Evolutionary conservation across 768 basidiomycete species (phyloP).

Genomic region (Kwoniella dendrophila): DNA sequence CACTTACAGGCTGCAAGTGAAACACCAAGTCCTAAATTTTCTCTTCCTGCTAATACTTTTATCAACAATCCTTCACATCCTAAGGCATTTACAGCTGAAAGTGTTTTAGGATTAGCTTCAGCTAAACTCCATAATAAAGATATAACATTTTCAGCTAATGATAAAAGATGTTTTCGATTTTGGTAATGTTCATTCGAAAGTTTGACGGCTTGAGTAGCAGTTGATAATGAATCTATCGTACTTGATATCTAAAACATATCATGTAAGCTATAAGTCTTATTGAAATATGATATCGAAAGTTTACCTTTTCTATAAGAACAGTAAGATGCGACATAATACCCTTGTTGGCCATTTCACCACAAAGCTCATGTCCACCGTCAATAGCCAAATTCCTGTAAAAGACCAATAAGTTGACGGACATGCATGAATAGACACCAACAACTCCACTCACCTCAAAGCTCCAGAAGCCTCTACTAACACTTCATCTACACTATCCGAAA

Average conservation of each 20-base stretch:
- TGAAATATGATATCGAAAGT: neutral
- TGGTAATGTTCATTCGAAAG: slow-evolving; percentile 67
- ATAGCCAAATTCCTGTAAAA: slow-evolving; percentile 79
- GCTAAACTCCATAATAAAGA: slow-evolving; percentile 92
- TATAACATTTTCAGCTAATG: slow-evolving; percentile 88
- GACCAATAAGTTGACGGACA: slow-evolving; percentile 1
- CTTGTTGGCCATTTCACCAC: slow-evolving; percentile 97
- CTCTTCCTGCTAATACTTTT: slow-evolving; percentile 78
- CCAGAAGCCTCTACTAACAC: slow-evolving; percentile 88
- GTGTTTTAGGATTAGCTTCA: slow-evolving; percentile 81
- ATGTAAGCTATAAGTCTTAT: neutral
- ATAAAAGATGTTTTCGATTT: slow-evolving; percentile 74
- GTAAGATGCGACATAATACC: slow-evolving; percentile 69
- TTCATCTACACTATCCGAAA: slow-evolving; percentile 86
- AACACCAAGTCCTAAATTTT: slow-evolving; percentile 69
- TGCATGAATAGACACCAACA: neutral
- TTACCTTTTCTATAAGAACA: slow-evolving; percentile 43
- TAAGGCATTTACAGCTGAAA: slow-evolving; percentile 80
- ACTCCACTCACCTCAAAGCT: slow-evolving; percentile 69
- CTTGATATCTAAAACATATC: slow-evolving; percentile 66
- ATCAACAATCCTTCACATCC: slow-evolving; percentile 79
- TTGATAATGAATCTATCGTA: slow-evolving; percentile 67
- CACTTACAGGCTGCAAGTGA: slow-evolving; percentile 78
- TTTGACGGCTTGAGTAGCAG: slow-evolving; percentile 28
- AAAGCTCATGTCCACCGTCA: slow-evolving; percentile 93